Conservation (phyloP, 192 early-diverging fungal species). For the Coemansia sp. region DNA sequence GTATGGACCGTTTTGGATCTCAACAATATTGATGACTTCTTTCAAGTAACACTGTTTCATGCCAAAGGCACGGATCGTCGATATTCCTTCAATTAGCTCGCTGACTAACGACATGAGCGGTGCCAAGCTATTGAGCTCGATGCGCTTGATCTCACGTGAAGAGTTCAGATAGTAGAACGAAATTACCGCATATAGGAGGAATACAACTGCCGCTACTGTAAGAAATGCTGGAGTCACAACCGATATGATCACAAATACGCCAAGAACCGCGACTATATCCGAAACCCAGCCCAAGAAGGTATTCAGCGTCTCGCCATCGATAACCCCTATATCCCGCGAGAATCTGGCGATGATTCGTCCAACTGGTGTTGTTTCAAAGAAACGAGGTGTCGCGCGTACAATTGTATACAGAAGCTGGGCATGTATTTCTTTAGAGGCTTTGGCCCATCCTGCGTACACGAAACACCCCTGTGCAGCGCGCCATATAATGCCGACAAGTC, state of each 20-base stretch:
- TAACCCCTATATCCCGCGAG: constrained; percentile 75
- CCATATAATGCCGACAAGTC: constrained; percentile 44
- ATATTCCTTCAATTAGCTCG: constrained; percentile 71
- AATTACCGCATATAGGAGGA: constrained; percentile 61
- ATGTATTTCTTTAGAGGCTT: constrained; percentile 62
- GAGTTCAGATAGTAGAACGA: constrained; percentile 68
- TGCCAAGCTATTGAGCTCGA: constrained; percentile 71
- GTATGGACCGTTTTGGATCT: constrained; percentile 80
- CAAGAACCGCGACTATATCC: constrained; percentile 54
- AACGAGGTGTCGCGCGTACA: constrained; percentile 69
- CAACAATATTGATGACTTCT: constrained; percentile 58
- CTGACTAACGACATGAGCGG: constrained; percentile 78
- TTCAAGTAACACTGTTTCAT: constrained; percentile 64
- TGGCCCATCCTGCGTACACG: constrained; percentile 53
- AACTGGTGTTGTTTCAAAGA: constrained; percentile 85
- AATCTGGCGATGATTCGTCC: constrained; percentile 85
- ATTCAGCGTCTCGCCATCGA: constrained; percentile 68
- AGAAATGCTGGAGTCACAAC: constrained; percentile 71
- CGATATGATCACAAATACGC: constrained; percentile 60
- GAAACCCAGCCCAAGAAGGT: constrained; percentile 56
- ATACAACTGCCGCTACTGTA: constrained; percentile 61
- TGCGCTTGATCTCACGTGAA: constrained; percentile 86
- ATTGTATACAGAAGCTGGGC: constrained; percentile 57
- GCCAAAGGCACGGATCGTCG: constrained; percentile 82
- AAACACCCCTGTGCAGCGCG: constrained; percentile 45